phyloP scores from a whole-genome alignment of 306 rosid genomes.

The Lathyrus tuberosus region DNA sequence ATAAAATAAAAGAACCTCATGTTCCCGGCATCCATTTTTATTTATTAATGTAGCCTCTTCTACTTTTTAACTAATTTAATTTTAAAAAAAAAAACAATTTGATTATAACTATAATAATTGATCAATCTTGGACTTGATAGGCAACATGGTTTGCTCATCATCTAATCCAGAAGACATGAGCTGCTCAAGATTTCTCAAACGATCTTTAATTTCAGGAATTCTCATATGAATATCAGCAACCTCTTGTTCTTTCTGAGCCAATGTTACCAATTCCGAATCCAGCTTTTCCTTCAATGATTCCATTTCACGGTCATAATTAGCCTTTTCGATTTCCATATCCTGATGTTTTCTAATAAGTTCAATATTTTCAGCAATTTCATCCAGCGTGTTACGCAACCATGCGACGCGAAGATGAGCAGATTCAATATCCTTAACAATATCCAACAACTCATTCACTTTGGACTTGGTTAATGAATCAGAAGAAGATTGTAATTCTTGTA shows the following conservation, averaged over 20 bases:
- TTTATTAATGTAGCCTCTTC: neutral
- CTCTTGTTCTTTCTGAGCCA: slow-evolving; percentile 70
- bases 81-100: neutral
- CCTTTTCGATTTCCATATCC: slow-evolving; percentile 49
- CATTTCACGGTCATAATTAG: slow-evolving; percentile 49
- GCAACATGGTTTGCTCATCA: slow-evolving; percentile 35
- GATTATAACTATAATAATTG: slow-evolving; percentile 45
- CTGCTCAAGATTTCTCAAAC: slow-evolving; percentile 63
- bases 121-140: slow-evolving; percentile 59
- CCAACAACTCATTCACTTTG: slow-evolving; percentile 65
- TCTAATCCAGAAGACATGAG: slow-evolving; percentile 49
- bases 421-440: slow-evolving; percentile 88
- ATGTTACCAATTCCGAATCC: slow-evolving; percentile 51
- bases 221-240: slow-evolving; percentile 48
- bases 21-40: neutral
- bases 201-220: slow-evolving; percentile 58
- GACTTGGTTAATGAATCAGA: slow-evolving; percentile 54
- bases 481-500: slow-evolving; percentile 67
- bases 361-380: slow-evolving; percentile 52
- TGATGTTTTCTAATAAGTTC: slow-evolving; percentile 56
- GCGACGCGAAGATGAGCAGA: slow-evolving; percentile 61
- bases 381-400: slow-evolving; percentile 63
- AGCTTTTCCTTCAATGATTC: slow-evolving; percentile 60
- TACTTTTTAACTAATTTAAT: too few species aligned
- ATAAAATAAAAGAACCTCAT: too few species aligned